Evolutionary conservation across 257 asterid species (phyloP).

Genomic region (Dorcoceras hygrometricum): DNA sequence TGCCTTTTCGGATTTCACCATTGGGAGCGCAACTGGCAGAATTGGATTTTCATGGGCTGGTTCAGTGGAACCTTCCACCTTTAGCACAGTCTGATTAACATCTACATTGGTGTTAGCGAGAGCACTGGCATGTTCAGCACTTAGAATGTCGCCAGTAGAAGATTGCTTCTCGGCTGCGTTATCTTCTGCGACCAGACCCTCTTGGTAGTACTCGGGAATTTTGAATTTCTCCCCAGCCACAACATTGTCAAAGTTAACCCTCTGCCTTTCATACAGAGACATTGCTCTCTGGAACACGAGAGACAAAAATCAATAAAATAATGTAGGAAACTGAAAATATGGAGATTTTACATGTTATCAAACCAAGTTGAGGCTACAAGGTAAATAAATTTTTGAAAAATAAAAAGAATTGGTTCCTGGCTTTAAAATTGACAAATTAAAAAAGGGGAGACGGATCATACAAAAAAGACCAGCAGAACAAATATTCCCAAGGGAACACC

Average conservation of each 20-base stretch:
- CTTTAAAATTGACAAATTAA: background rate
- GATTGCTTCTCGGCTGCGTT: constrained; percentile 30
- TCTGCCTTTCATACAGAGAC: constrained; percentile 65
- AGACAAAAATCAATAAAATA: constrained; percentile 18
- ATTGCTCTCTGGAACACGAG: constrained; percentile 66
- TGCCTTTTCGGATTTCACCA: constrained; percentile 33
- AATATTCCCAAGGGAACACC: background rate
- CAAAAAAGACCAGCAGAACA: background rate
- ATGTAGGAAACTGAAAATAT: background rate
- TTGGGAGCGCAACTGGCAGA: constrained; percentile 27
- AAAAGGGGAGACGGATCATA: background rate
- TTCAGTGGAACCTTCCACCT: constrained; percentile 29
- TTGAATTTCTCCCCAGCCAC: constrained; percentile 29
- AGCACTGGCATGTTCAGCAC: constrained; percentile 29
- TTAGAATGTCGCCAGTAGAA: constrained; percentile 30
- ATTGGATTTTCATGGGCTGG: constrained; percentile 24
- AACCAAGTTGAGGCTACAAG: background rate
- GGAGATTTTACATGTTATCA: background rate
- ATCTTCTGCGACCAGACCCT: constrained; percentile 27
- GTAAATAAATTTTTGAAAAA: background rate
- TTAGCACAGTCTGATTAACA: constrained; percentile 28
- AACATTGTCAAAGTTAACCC: constrained; percentile 28
- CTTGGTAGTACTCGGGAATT: constrained; percentile 27
- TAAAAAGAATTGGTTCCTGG: background rate
- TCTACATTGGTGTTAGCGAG: constrained; percentile 27